Evolutionary conservation across 345 rosid species (phyloP), one percentile per base, ranked within the genome.

Genomic region (Eucalyptus sideroxylon): DNA sequence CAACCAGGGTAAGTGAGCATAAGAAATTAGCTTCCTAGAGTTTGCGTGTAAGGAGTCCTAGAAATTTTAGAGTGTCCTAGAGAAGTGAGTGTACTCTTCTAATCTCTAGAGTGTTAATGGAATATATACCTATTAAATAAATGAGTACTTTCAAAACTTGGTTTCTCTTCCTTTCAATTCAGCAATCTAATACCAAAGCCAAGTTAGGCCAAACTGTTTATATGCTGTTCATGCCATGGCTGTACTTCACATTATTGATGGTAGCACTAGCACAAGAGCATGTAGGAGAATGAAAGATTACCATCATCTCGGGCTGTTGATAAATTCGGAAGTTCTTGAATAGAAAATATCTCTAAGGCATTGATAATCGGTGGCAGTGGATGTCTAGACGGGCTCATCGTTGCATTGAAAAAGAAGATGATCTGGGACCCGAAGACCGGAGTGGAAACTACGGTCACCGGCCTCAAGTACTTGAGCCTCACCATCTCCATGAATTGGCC

Each of bases 281-380:
- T 0, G 24, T 53, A 53, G 56, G 3, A 17, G 56, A 4, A 1
- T 0, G 56, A 19, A 19, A 53, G 0, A 53, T 53, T 50, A 53
- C 56, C 56, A 53, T 53, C 92, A 34, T 50, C 86, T 53, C 12
- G 34, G 50, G 60, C 62, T 16, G 94, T 90, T 23, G 92, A 90
- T 30, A 62, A 40, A 30, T 26, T 6, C 2, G 11, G 5, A 15
- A 62, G 34, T 62, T 15, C 69, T 2, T 4, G 69, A 0, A 5
- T 62, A 0, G 0, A 0, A 30, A 44, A 89, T 3, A 88, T 3
- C 89, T 93, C 94, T 1, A 91, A 1, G 53, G 89, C 94, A 11
- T 93, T 93, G 87, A 93, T 86, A 27, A 90, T 77, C 1, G 94
- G 93, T 3, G 94, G 88, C 12, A n/a, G n/a, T n/a, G 40, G 69